A percentile compares a stretch with the other conserved stretches of the same genome.
Evolutionary conservation across 176 grass and related monocot species (phyloP).

Genomic region (Saccharum spontaneum): DNA sequence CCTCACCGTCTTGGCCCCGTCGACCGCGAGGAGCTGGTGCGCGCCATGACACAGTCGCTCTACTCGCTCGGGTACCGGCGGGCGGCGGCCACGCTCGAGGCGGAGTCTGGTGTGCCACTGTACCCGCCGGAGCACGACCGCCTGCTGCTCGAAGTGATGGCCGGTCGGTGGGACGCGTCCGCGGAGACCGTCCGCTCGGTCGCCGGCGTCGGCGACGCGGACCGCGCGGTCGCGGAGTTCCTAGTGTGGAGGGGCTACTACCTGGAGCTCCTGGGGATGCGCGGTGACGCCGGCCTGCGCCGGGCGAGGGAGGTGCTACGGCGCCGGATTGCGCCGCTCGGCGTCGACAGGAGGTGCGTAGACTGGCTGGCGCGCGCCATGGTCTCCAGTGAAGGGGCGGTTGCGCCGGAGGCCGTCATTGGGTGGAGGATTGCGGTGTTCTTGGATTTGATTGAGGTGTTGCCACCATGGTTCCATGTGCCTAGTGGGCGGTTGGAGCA

Average conservation of each 20-base stretch:
- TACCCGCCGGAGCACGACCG: conserved; percentile 63
- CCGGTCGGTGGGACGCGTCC: conserved; percentile 81
- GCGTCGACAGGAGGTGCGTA: conserved; percentile 50
- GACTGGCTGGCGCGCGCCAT: conserved; percentile 62
- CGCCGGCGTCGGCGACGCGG: conserved; percentile 36
- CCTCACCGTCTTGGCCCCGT: conserved; percentile 49
- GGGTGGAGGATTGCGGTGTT: conserved; percentile 66
- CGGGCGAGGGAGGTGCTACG: conserved; percentile 68
- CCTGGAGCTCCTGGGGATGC: conserved; percentile 73
- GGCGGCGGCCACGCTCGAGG: conserved; percentile 72
- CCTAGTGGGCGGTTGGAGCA: conserved; percentile 65
- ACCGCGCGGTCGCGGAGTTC: conserved; percentile 51
- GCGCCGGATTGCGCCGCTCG: conserved; percentile 61
- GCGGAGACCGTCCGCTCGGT: conserved; percentile 59
- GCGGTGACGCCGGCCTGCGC: conserved; percentile 41
- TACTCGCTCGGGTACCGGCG: conserved; percentile 80
- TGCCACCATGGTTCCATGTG: conserved; percentile 68
- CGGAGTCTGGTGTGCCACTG: conserved; percentile 71
- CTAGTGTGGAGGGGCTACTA: conserved; percentile 82
- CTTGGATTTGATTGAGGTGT: conserved; percentile 78
- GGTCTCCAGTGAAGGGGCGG: conserved; percentile 60
- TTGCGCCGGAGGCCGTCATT: conserved; percentile 44
- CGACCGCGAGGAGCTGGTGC: conserved; percentile 64
- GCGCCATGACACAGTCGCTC: conserved; percentile 67
- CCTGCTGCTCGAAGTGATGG: conserved; percentile 69